Evolutionary conservation across 257 asterid genomes (phyloP).

Genomic region (Przewalskia tangutica): DNA sequence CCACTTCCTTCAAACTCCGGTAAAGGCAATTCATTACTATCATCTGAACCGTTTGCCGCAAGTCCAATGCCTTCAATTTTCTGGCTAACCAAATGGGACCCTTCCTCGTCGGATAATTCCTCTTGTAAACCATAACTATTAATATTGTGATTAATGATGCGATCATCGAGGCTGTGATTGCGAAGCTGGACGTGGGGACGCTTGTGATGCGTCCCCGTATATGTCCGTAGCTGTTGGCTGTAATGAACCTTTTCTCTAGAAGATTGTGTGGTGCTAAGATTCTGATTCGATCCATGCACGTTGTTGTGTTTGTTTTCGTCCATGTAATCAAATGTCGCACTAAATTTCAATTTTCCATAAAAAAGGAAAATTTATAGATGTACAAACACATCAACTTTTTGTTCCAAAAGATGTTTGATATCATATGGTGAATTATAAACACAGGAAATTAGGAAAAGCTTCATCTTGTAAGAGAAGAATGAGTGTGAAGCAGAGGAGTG

Average conservation of each 20-base stretch:
- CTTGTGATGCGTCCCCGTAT: slow-evolving; percentile 40
- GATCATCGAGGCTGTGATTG: slow-evolving; percentile 62
- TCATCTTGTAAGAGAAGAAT: not conserved
- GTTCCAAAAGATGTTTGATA: too few relatives aligned
- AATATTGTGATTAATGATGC: slow-evolving; percentile 11
- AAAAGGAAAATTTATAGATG: too few relatives aligned
- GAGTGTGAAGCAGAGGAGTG: not conserved
- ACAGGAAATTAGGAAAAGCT: too few relatives aligned
- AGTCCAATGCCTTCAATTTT: not conserved
- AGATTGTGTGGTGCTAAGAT: slow-evolving; percentile 16
- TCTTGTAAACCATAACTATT: slow-evolving; percentile 8
- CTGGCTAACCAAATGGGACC: not conserved
- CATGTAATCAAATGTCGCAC: not conserved
- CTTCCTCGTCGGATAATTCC: not conserved
- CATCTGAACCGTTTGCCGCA: not conserved
- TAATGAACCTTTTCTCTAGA: slow-evolving; percentile 36
- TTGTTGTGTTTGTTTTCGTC: slow-evolving; percentile 23
- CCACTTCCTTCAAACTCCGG: slow-evolving; percentile 49
- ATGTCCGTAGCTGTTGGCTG: slow-evolving; percentile 45
- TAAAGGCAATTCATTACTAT: slow-evolving; percentile 8
- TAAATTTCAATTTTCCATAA: not conserved
- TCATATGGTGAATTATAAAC: not conserved
- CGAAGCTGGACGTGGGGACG: slow-evolving; percentile 43
- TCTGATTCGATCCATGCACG: slow-evolving; percentile 4
- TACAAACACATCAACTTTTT: too few relatives aligned